Base-by-base conservation (phyloP, 176 grass and related monocot genomes). In the Tillandsia fasciculata region DNA sequence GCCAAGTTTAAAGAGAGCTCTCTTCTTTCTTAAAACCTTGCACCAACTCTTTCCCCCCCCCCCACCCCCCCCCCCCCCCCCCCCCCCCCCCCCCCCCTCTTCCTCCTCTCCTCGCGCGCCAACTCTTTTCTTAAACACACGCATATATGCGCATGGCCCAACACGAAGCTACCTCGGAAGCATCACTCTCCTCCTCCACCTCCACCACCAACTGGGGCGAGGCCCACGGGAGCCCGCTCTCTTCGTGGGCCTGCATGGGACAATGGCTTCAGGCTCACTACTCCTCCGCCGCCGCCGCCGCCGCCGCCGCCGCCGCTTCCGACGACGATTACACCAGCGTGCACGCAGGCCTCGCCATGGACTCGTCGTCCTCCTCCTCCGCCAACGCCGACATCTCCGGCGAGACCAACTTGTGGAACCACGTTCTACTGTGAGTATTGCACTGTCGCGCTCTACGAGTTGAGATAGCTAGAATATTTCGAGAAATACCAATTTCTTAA, bases 401-500 rank as follows among this genome's bases (percentile, higher is more conserved):
- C 23, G 85, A 96, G 83, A 91, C 80, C 86, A 80, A 96, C 73
- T 75, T 91, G 28, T 96, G 88, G 92, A 96, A 74, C 73, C 92
- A 96, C 74, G 88, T 88, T 72, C 53, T 89, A 56, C 72, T 96
- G 92, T 96, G 20, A 91, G 92, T 91, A 74, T 42, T 0, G 33
- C 33, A 42, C 33, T 6, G 33, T 42, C 33, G 33, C 24, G 24
- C 24, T 1, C 33, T 5, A 1, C 5, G 33, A 42, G 33, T 33
- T 33, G 29, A 33, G 3, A 2, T 33, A 33, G 2, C 33, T 42
- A 42, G 33, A 42, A 7, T 42, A 42, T 42, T 42, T 42, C 33
- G 1, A 7, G 3, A 42, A 42, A 42, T 42, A 5, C 0, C 33
- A 42, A 42, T 42, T 6, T 42, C 33, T 42, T 42, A 42, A 42